Evolutionary conservation across 768 basidiomycete genomes (phyloP).

Genomic region (Boletus fagicola): DNA sequence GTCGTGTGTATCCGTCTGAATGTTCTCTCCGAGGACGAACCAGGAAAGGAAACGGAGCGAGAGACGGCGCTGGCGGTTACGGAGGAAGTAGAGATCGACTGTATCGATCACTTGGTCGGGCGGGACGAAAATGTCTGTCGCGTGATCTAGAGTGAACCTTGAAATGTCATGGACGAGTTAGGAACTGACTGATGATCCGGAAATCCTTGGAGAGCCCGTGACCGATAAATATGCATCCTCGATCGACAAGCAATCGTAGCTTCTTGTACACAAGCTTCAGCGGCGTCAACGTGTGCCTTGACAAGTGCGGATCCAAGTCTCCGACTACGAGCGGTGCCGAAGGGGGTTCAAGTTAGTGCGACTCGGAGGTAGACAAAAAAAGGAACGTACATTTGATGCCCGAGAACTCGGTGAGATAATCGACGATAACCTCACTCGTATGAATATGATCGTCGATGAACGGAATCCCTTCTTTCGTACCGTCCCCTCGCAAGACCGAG

Average conservation of each 20-base stretch:
- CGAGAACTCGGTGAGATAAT: constrained; percentile 96
- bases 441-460: constrained; percentile 99
- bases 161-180: neutral
- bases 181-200: constrained; percentile 87
- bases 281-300: constrained; percentile 87
- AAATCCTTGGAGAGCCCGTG: constrained; percentile 98
- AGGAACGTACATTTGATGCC: constrained; percentile 80
- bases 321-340: constrained; percentile 70
- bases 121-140: constrained; percentile 88
- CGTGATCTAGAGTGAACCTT: neutral
- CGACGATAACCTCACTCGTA: constrained; percentile 91
- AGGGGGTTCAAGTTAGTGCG: constrained; percentile 1
- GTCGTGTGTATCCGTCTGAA: constrained; percentile 93
- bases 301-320: constrained; percentile 83
- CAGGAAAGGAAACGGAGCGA: constrained; percentile 92
- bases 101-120: constrained; percentile 96
- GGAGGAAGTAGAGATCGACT: constrained; percentile 91
- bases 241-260: constrained; percentile 85
- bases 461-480: constrained; percentile 74
- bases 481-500: constrained; percentile 87
- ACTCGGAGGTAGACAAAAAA: neutral
- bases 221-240: constrained; percentile 95
- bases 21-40: constrained; percentile 88
- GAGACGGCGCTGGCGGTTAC: constrained; percentile 77
- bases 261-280: constrained; percentile 99